Percentiles rank a stretch among this genome's conserved stretches.
phyloP scores from a whole-genome alignment of 2,329 filamentous ascomycete species.

The Xylaria sp. region DNA sequence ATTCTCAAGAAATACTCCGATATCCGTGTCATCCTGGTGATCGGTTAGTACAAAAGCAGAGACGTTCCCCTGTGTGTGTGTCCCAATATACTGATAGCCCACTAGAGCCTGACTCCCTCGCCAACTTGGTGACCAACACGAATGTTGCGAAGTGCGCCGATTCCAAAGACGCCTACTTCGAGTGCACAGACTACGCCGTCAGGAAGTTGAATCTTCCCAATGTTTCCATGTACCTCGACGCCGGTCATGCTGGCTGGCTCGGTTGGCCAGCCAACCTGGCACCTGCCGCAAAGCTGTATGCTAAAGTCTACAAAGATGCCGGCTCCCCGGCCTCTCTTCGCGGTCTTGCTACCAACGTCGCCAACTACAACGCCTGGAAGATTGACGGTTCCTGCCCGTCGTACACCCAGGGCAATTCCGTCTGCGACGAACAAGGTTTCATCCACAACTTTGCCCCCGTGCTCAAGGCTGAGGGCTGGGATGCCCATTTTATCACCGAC shows the following conservation, averaged over 20 bases:
- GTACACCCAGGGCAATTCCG: constrained; percentile 50
- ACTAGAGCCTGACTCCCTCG: constrained; percentile 62
- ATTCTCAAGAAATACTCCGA: constrained; percentile 52
- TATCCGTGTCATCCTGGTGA: constrained; percentile 50
- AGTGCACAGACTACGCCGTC: constrained; percentile 57
- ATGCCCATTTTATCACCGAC: constrained; percentile 45
- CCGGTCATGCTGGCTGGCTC: constrained; percentile 64
- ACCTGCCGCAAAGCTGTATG: constrained; percentile 54
- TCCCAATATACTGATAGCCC: constrained; percentile 31
- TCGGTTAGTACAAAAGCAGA: constrained; percentile 43
- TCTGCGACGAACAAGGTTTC: constrained; percentile 63
- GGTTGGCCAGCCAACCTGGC: constrained; percentile 61
- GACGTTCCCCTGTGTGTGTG: background rate
- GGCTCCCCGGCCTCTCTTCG: constrained; percentile 56
- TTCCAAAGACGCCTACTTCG: constrained; percentile 55
- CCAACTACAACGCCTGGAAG: constrained; percentile 61
- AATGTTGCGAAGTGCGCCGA: constrained; percentile 55
- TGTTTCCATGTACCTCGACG: constrained; percentile 63
- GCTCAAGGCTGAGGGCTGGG: constrained; percentile 55
- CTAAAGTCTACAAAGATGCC: constrained; percentile 55
- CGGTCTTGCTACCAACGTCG: constrained; percentile 63
- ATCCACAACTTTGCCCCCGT: constrained; percentile 67
- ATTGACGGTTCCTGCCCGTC: constrained; percentile 47
- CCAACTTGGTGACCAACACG: constrained; percentile 63
- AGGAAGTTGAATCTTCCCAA: constrained; percentile 59